A percentile compares a stretch with the other conserved stretches of the same genome.
These are phyloP conservation scores for Mortierella sp. DNA, from an alignment of 371 early-diverging fungal species.

Conservation along the genomic window DNA sequence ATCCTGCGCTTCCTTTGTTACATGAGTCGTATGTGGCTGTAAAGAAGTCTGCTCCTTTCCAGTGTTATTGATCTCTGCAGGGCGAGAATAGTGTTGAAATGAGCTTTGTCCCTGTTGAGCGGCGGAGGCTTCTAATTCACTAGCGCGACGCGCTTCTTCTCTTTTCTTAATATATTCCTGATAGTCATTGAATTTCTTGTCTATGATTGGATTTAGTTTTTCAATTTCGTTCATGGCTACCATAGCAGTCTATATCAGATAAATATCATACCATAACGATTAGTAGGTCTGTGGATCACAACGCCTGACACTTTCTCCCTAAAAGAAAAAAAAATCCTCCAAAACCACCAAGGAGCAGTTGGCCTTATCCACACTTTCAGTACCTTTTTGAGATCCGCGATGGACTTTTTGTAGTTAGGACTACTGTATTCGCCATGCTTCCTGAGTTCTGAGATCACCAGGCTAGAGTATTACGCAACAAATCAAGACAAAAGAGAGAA, in stretches of 20 bases:
- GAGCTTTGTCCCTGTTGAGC: conserved; percentile 10
- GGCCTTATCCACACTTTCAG: too few relatives aligned
- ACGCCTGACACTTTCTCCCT: too few relatives aligned
- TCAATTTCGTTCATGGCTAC: conserved; percentile 31
- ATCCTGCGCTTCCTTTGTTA: conserved; percentile 18
- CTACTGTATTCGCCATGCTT: conserved; percentile 62
- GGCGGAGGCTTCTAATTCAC: conserved; percentile 20
- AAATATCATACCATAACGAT: neutral
- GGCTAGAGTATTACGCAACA: conserved; percentile 35
- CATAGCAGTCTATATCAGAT: conserved; percentile 17
- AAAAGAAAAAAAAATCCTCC: too few relatives aligned
- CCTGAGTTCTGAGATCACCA: conserved; percentile 63
- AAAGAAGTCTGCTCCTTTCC: neutral
- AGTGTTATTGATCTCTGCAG: neutral
- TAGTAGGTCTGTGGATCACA: too few relatives aligned
- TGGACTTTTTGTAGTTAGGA: conserved; percentile 53
- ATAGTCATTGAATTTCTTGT: conserved; percentile 31
- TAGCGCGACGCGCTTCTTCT: conserved; percentile 8
- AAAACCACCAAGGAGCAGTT: too few relatives aligned
- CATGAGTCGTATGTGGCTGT: too few relatives aligned
- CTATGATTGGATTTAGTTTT: conserved; percentile 29
- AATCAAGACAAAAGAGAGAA: neutral
- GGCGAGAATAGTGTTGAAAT: neutral
- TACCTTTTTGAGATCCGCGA: conserved; percentile 54
- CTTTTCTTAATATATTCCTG: conserved; percentile 27